Base-by-base conservation (phyloP, 371 early-diverging fungal genomes). In the Paramicrosporidium saccamoebae region DNA sequence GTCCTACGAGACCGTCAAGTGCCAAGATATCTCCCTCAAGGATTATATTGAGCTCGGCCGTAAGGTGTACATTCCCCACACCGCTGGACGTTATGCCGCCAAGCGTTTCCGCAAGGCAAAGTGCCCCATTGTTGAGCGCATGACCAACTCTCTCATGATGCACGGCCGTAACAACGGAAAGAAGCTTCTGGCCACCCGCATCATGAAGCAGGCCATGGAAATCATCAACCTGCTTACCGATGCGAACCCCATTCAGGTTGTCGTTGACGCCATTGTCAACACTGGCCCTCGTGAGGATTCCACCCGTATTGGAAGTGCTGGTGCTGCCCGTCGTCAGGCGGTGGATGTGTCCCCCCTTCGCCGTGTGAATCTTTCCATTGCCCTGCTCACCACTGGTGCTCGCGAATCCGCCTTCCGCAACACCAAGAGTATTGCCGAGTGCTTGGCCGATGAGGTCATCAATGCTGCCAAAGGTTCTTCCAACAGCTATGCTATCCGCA, bases 161-260 rank as follows among this genome's bases (percentile, higher is more conserved):
- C 79, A 90, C 64, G 99, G 99, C 39, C 88, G 97, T 50, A 98
- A 98, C 78, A 94, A 84, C 67, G 97, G 99, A 41, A 98, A 98
- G 74, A 96, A 97, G 65, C 58, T 84, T 36, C 69, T 97, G 73
- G 88, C 96, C 42, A 72, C 73, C 36, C 82, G 88, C 43, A 84
- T 90, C 42, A 73, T 97, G 46, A 81, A 88, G 64, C 86, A 95
- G 59, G 81, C 99, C 31, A 95, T 95, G 47, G 81, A 88, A 52
- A 96, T 98, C 59, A 77, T 98, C 48, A 52, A 95, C 69, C 60
- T 81, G 41, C 63, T 88, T 50, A 90, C 96, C 41, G 90, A 88
- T 49, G 62, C 63, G 49, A 98, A 97, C 72, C 99, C 99, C 35
- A 59, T 98, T 42, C 98, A 98, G 60, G 62, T 88, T 31, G 57